Base-by-base conservation (phyloP, 192 early-diverging fungal genomes). In the Mortierella antarctica region DNA sequence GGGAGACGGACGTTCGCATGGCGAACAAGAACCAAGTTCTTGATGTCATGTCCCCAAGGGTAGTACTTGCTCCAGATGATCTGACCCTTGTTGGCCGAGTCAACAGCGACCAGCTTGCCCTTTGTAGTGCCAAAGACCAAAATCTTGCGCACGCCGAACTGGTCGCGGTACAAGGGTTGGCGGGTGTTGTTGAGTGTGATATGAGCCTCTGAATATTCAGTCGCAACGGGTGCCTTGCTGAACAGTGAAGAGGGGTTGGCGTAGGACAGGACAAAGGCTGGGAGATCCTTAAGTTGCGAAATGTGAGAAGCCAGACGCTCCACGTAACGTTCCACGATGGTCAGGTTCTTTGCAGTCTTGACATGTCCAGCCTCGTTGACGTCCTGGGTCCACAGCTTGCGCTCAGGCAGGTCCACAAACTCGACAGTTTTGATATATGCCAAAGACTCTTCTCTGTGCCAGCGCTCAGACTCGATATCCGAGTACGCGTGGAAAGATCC, bases 371-470 rank as follows among this genome's bases (percentile, higher is more conserved):
- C 87, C 70, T 95, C 94, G 65, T 93, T 87, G 2, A 81, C 79
- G 50, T 91, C 91, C 67, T 92, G 85, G 11, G 92, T 90, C 75
- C 90, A 91, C 59, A 88, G 62, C 47, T 88, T 85, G 64, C 83
- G 72, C 61, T 93, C 94, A 2, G 95, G 95, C 8, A 99, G 84
- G 51, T 96, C 95, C 52, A 99, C 75, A 79, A 96, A 95, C 60
- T 84, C 91, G 50, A 92, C 88, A 40, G 90, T 90, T 3, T 79
- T 78, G 6, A 86, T 84, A 57, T 94, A 86, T 0, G 95, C 88
- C 64, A 98, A 83, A 18, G 93, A 89, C 82, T 99, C 97, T 56
- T 96, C 92, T 46, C 95, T 89, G n/a, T 88, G 84, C 97, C 97
- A 99, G 39, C 64, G 54, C 20, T 89, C 48, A 73, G 78, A 52